phyloP scores from a whole-genome alignment of 495 filamentous ascomycete species.

The Aspergillus avenaceus region DNA sequence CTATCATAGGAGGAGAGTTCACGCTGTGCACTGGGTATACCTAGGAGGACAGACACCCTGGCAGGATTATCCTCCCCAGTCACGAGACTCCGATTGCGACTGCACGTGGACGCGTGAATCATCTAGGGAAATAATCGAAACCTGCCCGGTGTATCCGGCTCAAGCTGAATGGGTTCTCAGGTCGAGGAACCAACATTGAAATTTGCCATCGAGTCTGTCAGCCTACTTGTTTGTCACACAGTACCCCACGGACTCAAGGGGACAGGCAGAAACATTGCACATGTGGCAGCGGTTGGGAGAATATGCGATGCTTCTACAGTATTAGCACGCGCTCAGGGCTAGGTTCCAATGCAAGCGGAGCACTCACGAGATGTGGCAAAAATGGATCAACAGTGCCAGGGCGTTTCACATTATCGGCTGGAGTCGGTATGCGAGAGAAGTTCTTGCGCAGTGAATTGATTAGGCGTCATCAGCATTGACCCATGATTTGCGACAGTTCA shows the following conservation, averaged over 20 bases:
- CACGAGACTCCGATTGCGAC: constrained; percentile 5
- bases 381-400: constrained; percentile 1
- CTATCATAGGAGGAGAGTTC: background rate
- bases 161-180: constrained; percentile 4
- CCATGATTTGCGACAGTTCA: constrained; percentile 4
- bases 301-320: constrained; percentile 5
- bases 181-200: background rate
- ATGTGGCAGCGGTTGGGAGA: constrained; percentile 1
- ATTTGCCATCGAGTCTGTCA: constrained; percentile 4
- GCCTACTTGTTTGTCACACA: background rate
- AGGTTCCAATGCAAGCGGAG: constrained; percentile 6
- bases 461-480: constrained; percentile 13
- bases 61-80: constrained; percentile 2
- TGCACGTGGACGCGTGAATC: constrained; percentile 4
- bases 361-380: constrained; percentile 3
- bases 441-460: background rate
- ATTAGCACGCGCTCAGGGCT: constrained; percentile 13
- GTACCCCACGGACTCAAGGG: constrained; percentile 3
- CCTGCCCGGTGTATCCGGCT: constrained; percentile 6
- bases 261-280: constrained; percentile 2
- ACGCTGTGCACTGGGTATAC: background rate
- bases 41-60: background rate
- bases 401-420: constrained; percentile 11
- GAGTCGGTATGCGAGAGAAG: constrained; percentile 7
- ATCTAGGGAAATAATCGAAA: constrained; percentile 3